phyloP scores from a whole-genome alignment of 1,139 yeast species.

The Candida sanyaensis region DNA sequence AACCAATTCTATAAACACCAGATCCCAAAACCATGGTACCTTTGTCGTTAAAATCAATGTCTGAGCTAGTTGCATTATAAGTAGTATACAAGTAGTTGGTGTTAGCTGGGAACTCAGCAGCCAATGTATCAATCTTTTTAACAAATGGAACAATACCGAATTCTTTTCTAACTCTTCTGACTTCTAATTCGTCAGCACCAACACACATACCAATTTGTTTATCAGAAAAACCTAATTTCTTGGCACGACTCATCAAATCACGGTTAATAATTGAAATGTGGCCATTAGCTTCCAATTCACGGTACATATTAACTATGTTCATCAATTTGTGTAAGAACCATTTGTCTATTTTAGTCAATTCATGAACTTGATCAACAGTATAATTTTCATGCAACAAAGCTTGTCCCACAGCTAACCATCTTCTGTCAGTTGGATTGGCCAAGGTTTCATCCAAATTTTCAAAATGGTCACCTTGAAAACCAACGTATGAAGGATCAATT shows the following conservation, averaged over 20 bases:
- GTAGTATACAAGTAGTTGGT: conserved; percentile 96
- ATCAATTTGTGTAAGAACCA: conserved; percentile 87
- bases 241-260: conserved; percentile 61
- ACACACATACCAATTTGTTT: conserved; percentile 90
- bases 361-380: conserved; percentile 89
- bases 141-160: conserved; percentile 89
- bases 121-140: conserved; percentile 94
- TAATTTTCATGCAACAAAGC: conserved; percentile 79
- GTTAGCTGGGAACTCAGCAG: conserved; percentile 98
- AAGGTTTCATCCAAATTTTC: conserved; percentile 3
- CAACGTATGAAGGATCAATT: conserved; percentile 86
- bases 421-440: conserved; percentile 66
- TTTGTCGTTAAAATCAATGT: conserved; percentile 80
- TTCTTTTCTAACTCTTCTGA: conserved; percentile 75
- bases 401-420: conserved; percentile 98
- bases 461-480: conserved; percentile 68
- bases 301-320: conserved; percentile 69
- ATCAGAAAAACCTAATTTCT: conserved; percentile 94
- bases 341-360: conserved; percentile 86
- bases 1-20: conserved; percentile 98
- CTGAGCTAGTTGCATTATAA: conserved; percentile 87
- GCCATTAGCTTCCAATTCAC: conserved; percentile 57
- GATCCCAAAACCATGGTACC: conserved; percentile 97
- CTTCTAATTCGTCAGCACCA: conserved; percentile 89
- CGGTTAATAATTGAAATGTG: conserved; percentile 28